Percentiles rank a stretch among this genome's conserved stretches.
Evolutionary conservation across 2,329 filamentous ascomycete species (phyloP).

Genomic region (Cladosporium sp.): DNA sequence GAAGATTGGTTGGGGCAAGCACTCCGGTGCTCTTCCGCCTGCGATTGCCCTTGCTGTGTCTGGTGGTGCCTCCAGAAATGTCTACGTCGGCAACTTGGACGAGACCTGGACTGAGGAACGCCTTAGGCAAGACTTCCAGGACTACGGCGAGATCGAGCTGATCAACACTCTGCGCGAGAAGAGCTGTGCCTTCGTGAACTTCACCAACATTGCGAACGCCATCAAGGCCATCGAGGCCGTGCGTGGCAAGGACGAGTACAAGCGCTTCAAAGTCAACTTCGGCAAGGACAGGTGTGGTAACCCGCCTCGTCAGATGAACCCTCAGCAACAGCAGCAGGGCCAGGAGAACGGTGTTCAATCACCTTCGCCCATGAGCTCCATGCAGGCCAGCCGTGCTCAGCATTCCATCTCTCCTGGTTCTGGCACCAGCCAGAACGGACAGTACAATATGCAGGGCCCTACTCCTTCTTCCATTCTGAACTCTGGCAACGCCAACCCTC

Average conservation of each 20-base stretch:
- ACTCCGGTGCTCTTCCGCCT: slow-evolving; percentile 91
- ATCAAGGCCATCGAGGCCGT: slow-evolving; percentile 99
- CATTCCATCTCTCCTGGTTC: slow-evolving; percentile 63
- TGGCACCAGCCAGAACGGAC: slow-evolving; percentile 57
- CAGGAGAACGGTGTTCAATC: slow-evolving; percentile 57
- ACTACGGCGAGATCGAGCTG: slow-evolving; percentile 96
- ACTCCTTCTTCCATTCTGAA: slow-evolving; percentile 76
- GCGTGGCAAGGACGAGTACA: slow-evolving; percentile 92
- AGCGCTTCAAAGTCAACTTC: slow-evolving; percentile 99
- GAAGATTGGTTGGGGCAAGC: slow-evolving; percentile 99
- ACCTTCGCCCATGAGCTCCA: slow-evolving; percentile 58
- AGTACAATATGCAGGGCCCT: slow-evolving; percentile 60
- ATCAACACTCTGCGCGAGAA: slow-evolving; percentile 97
- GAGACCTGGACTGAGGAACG: slow-evolving; percentile 97
- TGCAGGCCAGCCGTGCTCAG: slow-evolving; percentile 56
- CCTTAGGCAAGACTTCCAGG: slow-evolving; percentile 91
- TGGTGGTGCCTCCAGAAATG: slow-evolving; percentile 94
- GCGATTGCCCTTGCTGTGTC: slow-evolving; percentile 95
- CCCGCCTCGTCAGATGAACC: slow-evolving; percentile 80
- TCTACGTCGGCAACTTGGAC: slow-evolving; percentile 96
- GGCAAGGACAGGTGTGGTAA: slow-evolving; percentile 98
- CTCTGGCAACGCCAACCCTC: slow-evolving; percentile 75
- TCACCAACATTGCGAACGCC: slow-evolving; percentile 98
- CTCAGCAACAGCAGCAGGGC: slow-evolving; percentile 63
- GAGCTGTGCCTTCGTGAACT: slow-evolving; percentile 99